Percentiles rank a stretch among this genome's conserved stretches.
phyloP scores from a whole-genome alignment of 2,329 filamentous ascomycete genomes.

The Immersiporthe knoxdaviesiana region DNA sequence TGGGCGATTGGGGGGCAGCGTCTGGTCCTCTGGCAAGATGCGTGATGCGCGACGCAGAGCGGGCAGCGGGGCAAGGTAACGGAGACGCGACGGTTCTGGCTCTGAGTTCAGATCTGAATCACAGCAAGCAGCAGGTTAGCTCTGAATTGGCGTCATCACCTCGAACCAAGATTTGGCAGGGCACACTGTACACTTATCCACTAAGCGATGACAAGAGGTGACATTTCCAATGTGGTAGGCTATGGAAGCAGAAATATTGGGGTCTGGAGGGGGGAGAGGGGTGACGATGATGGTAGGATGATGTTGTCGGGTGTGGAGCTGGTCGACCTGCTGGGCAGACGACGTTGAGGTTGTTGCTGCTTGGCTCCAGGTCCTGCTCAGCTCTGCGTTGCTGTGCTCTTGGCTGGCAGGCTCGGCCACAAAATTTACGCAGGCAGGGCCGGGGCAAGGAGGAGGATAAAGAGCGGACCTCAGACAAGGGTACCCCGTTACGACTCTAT shows the following conservation, averaged over 20 bases:
- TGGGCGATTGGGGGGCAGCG: neutral
- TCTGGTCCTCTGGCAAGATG: neutral
- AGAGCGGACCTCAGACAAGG: neutral
- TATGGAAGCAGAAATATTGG: neutral
- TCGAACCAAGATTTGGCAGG: neutral
- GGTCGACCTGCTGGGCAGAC: constrained; percentile 13
- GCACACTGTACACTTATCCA: neutral
- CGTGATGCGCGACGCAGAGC: neutral
- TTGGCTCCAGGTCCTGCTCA: neutral
- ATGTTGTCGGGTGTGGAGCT: constrained; percentile 18
- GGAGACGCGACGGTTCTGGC: neutral
- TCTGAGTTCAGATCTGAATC: neutral
- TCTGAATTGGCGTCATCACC: neutral
- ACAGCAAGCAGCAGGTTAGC: constrained; percentile 7
- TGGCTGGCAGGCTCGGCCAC: constrained; percentile 26
- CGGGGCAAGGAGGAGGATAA: neutral
- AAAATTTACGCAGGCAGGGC: constrained; percentile 25
- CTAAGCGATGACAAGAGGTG: neutral
- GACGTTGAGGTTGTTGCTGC: constrained; percentile 24
- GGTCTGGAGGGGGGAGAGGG: neutral
- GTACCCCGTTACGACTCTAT: neutral
- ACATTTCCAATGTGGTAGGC: neutral
- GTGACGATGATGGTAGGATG: constrained; percentile 17
- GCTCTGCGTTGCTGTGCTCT: constrained; percentile 18
- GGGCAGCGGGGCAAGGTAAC: neutral